These are phyloP conservation scores for Phaeosphaeriaceae sp. DNA, from an alignment of 2,329 filamentous ascomycete species.

Conservation along the genomic window DNA sequence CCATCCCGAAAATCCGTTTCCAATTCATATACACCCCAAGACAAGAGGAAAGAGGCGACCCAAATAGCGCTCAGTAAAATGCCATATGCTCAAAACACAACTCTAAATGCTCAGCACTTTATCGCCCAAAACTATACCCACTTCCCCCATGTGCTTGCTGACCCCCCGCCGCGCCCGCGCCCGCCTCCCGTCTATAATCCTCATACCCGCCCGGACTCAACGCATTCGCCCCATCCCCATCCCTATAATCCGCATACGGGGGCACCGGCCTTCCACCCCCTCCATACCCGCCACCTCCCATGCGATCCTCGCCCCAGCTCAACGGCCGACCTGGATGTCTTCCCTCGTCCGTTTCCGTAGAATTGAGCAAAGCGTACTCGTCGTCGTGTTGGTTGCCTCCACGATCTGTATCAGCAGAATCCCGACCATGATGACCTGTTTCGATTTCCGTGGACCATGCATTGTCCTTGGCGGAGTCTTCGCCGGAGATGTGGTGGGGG, in stretches of 20 bases:
- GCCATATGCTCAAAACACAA: too few species aligned
- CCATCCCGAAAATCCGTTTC: not conserved
- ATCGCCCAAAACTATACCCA: constrained; percentile 26
- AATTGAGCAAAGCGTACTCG: constrained; percentile 60
- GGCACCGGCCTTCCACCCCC: constrained; percentile 20
- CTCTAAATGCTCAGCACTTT: not conserved
- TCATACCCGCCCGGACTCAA: constrained; percentile 47
- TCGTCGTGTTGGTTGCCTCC: constrained; percentile 57
- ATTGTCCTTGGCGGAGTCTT: constrained; percentile 46
- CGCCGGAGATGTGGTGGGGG: constrained; percentile 50
- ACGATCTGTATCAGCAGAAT: constrained; percentile 52
- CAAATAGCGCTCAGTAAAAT: too few species aligned
- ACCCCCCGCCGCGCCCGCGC: constrained; percentile 7
- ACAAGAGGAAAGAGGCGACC: too few species aligned
- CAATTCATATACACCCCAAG: too few species aligned
- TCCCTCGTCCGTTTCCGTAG: constrained; percentile 49
- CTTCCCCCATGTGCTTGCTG: constrained; percentile 19
- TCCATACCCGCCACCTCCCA: constrained; percentile 24
- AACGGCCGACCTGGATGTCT: constrained; percentile 50
- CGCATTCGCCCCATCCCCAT: constrained; percentile 31
- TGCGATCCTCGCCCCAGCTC: constrained; percentile 48
- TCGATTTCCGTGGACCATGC: constrained; percentile 55
- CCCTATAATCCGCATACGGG: constrained; percentile 52
- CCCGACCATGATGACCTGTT: constrained; percentile 42
- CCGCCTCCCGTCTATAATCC: constrained; percentile 40